Conservation (phyloP, 2,329 filamentous ascomycete species). For the Capronia epimyces region DNA sequence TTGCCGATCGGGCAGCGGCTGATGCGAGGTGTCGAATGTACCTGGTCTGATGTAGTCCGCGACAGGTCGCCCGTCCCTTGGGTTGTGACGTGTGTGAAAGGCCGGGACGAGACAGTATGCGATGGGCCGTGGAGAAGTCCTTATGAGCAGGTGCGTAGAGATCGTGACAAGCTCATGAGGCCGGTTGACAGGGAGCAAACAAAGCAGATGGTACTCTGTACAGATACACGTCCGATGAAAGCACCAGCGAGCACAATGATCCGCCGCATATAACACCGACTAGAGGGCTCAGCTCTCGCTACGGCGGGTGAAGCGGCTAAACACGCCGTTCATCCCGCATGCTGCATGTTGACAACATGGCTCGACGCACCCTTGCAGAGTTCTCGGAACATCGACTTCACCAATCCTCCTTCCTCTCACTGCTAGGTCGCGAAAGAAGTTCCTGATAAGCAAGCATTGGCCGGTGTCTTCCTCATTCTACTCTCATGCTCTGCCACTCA, state of each 20-base stretch:
- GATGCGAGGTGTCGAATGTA: not conserved
- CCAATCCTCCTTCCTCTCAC: not conserved
- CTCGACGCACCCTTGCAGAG: not conserved
- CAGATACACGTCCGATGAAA: not conserved
- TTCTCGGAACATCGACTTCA: not conserved
- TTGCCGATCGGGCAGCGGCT: not conserved
- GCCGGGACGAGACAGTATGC: no score
- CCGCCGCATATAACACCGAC: not conserved
- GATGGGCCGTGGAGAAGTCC: not conserved
- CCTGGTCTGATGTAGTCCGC: not conserved
- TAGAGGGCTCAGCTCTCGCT: no score
- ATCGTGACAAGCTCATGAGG: not conserved
- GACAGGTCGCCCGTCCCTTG: no score
- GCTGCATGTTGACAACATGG: slow-evolving; percentile 1
- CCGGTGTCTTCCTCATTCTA: not conserved
- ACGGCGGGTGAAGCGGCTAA: slow-evolving; percentile 20
- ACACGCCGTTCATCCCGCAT: no score
- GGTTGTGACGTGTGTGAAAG: no score
- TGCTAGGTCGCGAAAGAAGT: not conserved
- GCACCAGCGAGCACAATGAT: not conserved
- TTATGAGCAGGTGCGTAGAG: not conserved
- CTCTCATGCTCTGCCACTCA: not conserved
- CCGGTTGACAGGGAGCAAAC: not conserved
- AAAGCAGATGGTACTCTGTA: not conserved
- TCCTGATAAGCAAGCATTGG: not conserved